phyloP scores from a whole-genome alignment of 176 grass and related monocot species.

The Aegilops tauschii region DNA sequence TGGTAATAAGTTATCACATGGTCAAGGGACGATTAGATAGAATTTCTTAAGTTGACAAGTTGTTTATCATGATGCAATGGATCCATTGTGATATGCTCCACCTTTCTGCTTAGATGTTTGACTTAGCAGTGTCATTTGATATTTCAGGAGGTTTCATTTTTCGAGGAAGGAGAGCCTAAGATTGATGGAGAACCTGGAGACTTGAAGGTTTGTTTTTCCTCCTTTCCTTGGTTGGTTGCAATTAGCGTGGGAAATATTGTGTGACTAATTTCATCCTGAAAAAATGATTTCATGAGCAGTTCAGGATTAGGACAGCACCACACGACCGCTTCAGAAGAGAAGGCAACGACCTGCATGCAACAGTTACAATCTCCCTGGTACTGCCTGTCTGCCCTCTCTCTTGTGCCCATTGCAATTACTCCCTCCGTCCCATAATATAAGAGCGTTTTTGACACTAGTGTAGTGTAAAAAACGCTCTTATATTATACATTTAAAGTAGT shows the following conservation, averaged over 20 bases:
- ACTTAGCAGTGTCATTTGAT: neutral
- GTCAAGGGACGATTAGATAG: neutral
- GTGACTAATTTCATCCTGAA: constrained; percentile 24
- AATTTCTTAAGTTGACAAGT: neutral
- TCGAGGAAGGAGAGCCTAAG: constrained; percentile 98
- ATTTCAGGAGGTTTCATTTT: constrained; percentile 85
- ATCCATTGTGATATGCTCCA: constrained; percentile 2
- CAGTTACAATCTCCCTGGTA: constrained; percentile 86
- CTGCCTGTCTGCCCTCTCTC: neutral
- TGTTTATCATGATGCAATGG: neutral
- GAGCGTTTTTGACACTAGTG: no score
- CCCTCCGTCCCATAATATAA: no score
- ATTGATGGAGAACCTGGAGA: constrained; percentile 95
- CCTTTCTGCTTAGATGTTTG: neutral
- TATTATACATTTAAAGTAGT: neutral
- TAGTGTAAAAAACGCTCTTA: no score
- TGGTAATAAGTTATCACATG: neutral
- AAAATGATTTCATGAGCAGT: constrained; percentile 60
- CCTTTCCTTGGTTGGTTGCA: neutral
- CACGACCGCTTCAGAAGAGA: constrained; percentile 85
- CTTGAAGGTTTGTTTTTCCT: constrained; percentile 63
- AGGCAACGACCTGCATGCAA: constrained; percentile 87
- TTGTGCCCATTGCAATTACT: neutral
- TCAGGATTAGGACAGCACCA: constrained; percentile 79
- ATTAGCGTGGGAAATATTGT: neutral